Evolutionary conservation across 208 protist species (phyloP).

Genomic region (Leishmania arabica): DNA sequence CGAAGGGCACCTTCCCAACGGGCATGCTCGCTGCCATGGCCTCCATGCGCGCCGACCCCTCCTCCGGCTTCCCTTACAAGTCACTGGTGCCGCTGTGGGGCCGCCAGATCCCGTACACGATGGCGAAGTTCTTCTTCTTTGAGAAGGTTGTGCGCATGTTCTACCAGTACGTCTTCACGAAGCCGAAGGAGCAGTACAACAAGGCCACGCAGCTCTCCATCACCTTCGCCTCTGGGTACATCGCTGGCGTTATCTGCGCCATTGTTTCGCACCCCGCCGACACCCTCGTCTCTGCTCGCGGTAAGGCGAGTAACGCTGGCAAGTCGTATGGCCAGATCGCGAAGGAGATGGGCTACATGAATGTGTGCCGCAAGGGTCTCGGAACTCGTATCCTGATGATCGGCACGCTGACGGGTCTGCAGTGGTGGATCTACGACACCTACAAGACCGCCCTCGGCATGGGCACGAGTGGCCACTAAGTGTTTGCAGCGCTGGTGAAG

Average conservation of each 20-base stretch:
- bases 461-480: constrained; percentile 54
- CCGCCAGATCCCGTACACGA: constrained; percentile 96
- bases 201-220: constrained; percentile 89
- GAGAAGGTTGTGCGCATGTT: constrained; percentile 84
- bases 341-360: constrained; percentile 83
- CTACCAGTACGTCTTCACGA: constrained; percentile 91
- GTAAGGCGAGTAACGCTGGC: constrained; percentile 84
- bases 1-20: constrained; percentile 83
- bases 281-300: constrained; percentile 92
- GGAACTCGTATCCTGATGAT: constrained; percentile 97
- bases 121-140: constrained; percentile 96
- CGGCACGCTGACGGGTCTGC: constrained; percentile 95
- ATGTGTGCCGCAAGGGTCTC: constrained; percentile 90
- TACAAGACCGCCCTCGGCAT: constrained; percentile 70
- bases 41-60: constrained; percentile 69
- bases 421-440: constrained; percentile 95
- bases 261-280: constrained; percentile 97
- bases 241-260: constrained; percentile 94
- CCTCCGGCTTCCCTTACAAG: constrained; percentile 89
- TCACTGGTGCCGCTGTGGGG: constrained; percentile 91
- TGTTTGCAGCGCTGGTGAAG: no score
- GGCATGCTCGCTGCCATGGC: constrained; percentile 63
- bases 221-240: constrained; percentile 94
- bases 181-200: constrained; percentile 84
- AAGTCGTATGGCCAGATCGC: constrained; percentile 84